Conservation (phyloP, 108 stramenopile species). For the Pseudonitzschia delicatissima region DNA sequence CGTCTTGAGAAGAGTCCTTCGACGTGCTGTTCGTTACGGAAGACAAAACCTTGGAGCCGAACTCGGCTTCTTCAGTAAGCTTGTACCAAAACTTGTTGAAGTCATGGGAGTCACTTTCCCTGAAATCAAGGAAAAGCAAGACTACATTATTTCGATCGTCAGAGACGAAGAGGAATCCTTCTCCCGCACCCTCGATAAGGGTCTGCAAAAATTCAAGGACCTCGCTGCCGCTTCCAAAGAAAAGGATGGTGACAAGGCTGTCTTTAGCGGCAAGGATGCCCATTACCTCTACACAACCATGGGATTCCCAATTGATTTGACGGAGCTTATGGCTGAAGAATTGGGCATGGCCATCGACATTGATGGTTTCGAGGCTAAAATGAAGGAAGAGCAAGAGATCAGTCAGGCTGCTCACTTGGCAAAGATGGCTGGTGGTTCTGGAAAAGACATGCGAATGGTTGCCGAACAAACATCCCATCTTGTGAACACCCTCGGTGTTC, state of each 20-base stretch:
- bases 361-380: conserved; percentile 86
- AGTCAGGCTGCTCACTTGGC: conserved; percentile 69
- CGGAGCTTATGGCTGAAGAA: conserved; percentile 99
- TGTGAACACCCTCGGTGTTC: conserved; percentile 55
- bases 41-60: conserved; percentile 92
- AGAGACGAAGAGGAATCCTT: conserved; percentile 95
- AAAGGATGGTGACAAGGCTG: conserved; percentile 51
- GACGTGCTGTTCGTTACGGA: conserved; percentile 97
- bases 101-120: conserved; percentile 93
- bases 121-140: conserved; percentile 84
- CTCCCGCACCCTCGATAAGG: conserved; percentile 94
- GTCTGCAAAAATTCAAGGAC: conserved; percentile 90
- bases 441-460: conserved; percentile 94
- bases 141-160: conserved; percentile 76
- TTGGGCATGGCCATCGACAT: conserved; percentile 88
- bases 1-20: conserved; percentile 92
- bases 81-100: conserved; percentile 84
- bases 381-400: conserved; percentile 86
- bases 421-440: conserved; percentile 84
- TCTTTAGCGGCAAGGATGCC: conserved; percentile 91
- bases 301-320: conserved; percentile 99
- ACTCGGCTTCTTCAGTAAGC: conserved; percentile 91
- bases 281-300: conserved; percentile 95
- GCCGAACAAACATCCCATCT: conserved; percentile 96
- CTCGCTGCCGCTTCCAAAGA: conserved; percentile 40